Conservation (phyloP, 2,329 filamentous ascomycete genomes). For the Allantophomopsis cytisporea region DNA sequence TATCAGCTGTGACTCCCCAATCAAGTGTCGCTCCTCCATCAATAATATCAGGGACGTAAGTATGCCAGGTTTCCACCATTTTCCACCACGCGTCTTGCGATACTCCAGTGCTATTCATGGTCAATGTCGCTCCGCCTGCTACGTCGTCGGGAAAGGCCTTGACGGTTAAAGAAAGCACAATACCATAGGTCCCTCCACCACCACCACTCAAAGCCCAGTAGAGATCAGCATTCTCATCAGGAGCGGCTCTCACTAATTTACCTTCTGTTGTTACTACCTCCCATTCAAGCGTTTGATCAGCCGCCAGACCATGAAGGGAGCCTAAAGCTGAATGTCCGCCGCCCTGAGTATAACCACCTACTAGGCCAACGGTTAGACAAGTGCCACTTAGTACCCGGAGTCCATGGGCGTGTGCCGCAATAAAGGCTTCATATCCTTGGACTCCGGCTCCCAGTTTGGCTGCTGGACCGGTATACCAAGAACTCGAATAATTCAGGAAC, state of each 20-base stretch:
- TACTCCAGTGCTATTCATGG: conserved; percentile 19
- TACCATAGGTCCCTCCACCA: conserved; percentile 41
- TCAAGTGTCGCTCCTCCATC: too few species aligned
- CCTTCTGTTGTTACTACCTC: conserved; percentile 39
- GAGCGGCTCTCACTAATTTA: conserved; percentile 31
- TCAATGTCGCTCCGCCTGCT: conserved; percentile 28
- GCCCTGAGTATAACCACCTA: conserved; percentile 45
- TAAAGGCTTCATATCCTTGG: conserved; percentile 29
- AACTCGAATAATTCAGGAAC: too few species aligned
- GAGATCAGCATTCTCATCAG: conserved; percentile 34
- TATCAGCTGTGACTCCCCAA: too few species aligned
- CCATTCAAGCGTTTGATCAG: conserved; percentile 42
- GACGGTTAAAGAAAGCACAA: conserved; percentile 40
- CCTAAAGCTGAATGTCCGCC: conserved; percentile 42
- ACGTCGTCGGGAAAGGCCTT: conserved; percentile 30
- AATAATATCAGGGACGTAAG: too few species aligned
- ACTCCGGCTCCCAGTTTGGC: conserved; percentile 27
- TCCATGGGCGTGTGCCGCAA: conserved; percentile 23
- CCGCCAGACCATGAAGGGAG: conserved; percentile 40
- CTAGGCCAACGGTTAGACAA: conserved; percentile 35
- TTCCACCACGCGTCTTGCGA: conserved; percentile 25
- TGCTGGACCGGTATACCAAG: too few species aligned
- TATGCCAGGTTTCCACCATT: conserved; percentile 21
- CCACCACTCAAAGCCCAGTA: conserved; percentile 38
- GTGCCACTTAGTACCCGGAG: conserved; percentile 36